A percentile compares a stretch with the other conserved stretches of the same genome.
Evolutionary conservation across 768 basidiomycete genomes (phyloP).

Genomic region (Pleurotus tuoliensis): DNA sequence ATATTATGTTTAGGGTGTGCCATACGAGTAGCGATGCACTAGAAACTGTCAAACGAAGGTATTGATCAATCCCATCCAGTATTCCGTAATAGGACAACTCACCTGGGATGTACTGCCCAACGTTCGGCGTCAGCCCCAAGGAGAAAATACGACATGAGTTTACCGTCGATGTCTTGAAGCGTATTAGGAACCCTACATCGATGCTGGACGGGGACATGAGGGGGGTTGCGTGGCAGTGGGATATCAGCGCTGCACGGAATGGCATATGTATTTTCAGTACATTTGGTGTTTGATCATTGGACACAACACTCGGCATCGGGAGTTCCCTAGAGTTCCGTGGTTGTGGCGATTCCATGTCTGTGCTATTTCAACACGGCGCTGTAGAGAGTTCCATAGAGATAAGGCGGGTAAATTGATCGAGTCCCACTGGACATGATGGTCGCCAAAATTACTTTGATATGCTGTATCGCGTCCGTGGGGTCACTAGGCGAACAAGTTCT

Average conservation of each 20-base stretch:
- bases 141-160: neutral
- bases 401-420: no score
- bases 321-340: neutral
- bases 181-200: neutral
- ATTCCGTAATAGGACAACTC: neutral
- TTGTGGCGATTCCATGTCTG: neutral
- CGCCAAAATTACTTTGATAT: no score
- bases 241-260: neutral
- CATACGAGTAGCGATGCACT: neutral
- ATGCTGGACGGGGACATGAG: neutral
- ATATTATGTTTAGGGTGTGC: no score
- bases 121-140: neutral
- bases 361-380: neutral
- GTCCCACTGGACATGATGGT: no score
- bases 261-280: neutral
- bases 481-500: no score
- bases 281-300: neutral
- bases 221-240: neutral
- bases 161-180: conserved; percentile 1
- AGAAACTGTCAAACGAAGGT: neutral
- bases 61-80: no score
- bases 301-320: neutral
- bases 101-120: neutral
- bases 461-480: no score
- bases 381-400: neutral